phyloP scores from a whole-genome alignment of 306 rosid species.

The Prunus kanzakura region DNA sequence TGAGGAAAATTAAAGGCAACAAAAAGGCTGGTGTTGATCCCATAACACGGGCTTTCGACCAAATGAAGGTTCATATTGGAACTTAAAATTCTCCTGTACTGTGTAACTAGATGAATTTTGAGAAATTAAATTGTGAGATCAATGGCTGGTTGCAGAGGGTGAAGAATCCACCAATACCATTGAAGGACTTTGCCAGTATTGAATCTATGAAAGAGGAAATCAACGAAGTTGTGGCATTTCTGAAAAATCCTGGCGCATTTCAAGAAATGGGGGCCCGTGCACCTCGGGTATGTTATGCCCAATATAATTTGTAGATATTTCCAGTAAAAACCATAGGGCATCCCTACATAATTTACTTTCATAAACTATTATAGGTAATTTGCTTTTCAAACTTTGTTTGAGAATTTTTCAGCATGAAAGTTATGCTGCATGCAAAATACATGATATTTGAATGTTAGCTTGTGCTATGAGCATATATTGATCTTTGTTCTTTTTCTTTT shows the following conservation, averaged over 20 bases:
- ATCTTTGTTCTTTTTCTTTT: not conserved
- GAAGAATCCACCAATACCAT: conserved; percentile 90
- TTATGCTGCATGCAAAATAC: not conserved
- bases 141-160: conserved; percentile 74
- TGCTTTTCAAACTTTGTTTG: not conserved
- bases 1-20: conserved; percentile 39
- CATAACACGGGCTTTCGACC: conserved; percentile 81
- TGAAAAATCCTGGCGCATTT: conserved; percentile 86
- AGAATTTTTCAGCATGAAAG: not conserved
- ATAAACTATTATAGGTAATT: not conserved
- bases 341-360: not conserved
- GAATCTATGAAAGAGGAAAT: conserved; percentile 97
- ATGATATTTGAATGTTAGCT: not conserved
- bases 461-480: not conserved
- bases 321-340: not conserved
- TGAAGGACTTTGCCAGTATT: conserved; percentile 80
- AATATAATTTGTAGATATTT: conserved; percentile 3
- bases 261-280: conserved; percentile 97
- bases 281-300: conserved; percentile 74
- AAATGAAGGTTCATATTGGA: conserved; percentile 70
- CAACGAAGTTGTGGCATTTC: conserved; percentile 88
- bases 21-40: conserved; percentile 86
- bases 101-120: conserved; percentile 8
- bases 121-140: conserved; percentile 28
- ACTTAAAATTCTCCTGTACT: conserved; percentile 13